A percentile compares a stretch with the other conserved stretches of the same genome.
These are phyloP conservation scores for Diaporthe sp. DNA, from an alignment of 2,329 filamentous ascomycete species.

Conservation along the genomic window DNA sequence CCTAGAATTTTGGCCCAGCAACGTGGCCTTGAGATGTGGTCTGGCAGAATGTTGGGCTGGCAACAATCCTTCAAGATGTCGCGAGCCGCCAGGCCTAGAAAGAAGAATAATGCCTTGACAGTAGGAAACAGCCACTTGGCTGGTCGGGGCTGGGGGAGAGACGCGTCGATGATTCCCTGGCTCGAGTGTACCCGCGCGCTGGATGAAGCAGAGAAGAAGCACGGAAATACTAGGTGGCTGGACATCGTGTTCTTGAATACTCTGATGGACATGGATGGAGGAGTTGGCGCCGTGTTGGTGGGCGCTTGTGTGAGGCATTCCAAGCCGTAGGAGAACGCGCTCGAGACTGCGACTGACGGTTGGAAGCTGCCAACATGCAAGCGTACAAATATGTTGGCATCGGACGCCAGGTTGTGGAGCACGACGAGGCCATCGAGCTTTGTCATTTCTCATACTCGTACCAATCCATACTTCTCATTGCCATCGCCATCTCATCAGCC, in stretches of 20 bases:
- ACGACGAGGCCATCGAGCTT: constrained; percentile 7
- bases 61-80: not conserved
- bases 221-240: not conserved
- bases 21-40: not conserved
- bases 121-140: constrained; percentile 31
- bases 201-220: constrained; percentile 21
- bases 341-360: not conserved
- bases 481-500: not conserved
- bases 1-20: not conserved
- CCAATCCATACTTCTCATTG: not conserved
- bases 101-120: not conserved
- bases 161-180: not conserved
- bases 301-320: constrained; percentile 22
- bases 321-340: not conserved
- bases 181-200: constrained; percentile 26
- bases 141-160: not conserved
- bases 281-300: not conserved
- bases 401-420: not conserved
- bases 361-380: not conserved
- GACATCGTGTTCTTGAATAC: not conserved
- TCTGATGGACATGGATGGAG: not conserved
- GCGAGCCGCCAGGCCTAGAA: not conserved
- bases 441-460: not conserved
- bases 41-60: constrained; percentile 20
- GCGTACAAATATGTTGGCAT: constrained; percentile 31